phyloP scores from a whole-genome alignment of 2,329 filamentous ascomycete genomes.

The Aspergillus proliferans region DNA sequence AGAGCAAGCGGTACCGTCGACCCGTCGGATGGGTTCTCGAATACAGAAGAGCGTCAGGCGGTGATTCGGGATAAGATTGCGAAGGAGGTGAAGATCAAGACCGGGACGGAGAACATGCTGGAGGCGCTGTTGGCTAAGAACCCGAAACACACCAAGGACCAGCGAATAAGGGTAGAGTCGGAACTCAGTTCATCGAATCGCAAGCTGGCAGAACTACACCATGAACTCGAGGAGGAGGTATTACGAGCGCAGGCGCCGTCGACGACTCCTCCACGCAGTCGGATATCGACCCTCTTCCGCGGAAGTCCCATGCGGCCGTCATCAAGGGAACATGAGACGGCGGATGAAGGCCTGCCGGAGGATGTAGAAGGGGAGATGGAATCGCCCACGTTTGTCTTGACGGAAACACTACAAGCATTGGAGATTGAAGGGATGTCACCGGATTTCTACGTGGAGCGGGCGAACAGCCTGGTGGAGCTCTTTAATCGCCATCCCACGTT shows the following conservation, averaged over 20 bases:
- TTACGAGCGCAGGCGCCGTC: slow-evolving; percentile 52
- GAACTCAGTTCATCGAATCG: slow-evolving; percentile 85
- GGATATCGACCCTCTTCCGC: slow-evolving; percentile 54
- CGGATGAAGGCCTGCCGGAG: slow-evolving; percentile 38
- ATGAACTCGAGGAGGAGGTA: slow-evolving; percentile 55
- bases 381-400: slow-evolving; percentile 83
- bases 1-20: slow-evolving; percentile 45
- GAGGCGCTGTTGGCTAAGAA: slow-evolving; percentile 93
- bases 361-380: slow-evolving; percentile 64
- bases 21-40: slow-evolving; percentile 51
- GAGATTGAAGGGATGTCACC: slow-evolving; percentile 81
- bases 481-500: slow-evolving; percentile 88
- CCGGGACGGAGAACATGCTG: slow-evolving; percentile 94
- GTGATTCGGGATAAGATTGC: slow-evolving; percentile 77
- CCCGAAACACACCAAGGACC: slow-evolving; percentile 87
- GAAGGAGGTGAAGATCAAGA: slow-evolving; percentile 96
- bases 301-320: slow-evolving; percentile 51
- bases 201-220: slow-evolving; percentile 56
- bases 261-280: slow-evolving; percentile 43
- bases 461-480: slow-evolving; percentile 90
- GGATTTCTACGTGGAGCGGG: slow-evolving; percentile 90
- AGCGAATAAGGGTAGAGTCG: slow-evolving; percentile 70
- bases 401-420: slow-evolving; percentile 82
- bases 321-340: slow-evolving; percentile 32
- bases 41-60: slow-evolving; percentile 67